Evolutionary conservation across 768 basidiomycete genomes (phyloP), one percentile per base, ranked within the genome.

Genomic region (Pholiota molesta): DNA sequence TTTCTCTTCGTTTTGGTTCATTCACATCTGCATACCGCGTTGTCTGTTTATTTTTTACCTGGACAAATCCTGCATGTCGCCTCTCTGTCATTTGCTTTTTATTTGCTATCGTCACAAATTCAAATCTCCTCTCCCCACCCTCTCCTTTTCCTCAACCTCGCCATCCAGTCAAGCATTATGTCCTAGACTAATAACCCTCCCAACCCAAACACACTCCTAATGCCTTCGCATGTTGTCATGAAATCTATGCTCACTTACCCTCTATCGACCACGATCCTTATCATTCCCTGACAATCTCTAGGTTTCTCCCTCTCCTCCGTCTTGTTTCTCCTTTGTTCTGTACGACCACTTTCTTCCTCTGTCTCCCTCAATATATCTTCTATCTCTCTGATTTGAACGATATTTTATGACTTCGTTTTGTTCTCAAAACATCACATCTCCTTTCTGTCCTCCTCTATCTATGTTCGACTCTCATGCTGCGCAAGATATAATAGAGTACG

Each of bases 21-120:
- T 65, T 64, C 67, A 55, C 64, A 66, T 68, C 60, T 65, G 60
- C 63, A 67, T 61, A 55, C 63, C 53, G 55, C 57, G 56, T 61
- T 68, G 58, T 63, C 62, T 65, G 54, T 57, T 61, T 65, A 57
- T 65, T 61, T 65, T 57, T 67, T 65, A 62, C 45, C 62, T 51
- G 63, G 64, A 63, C 62, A 61, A 57, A 62, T 66, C 64, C 61
- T 63, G 53, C 57, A 67, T 68, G 63, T 66, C 62, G 65, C 67
- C 56, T 64, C 55, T 71, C 57, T 71, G 56, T 65, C 65, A 65
- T 57, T 64, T 65, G 68, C 68, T 72, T 69, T 69, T 67, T 62
- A 68, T 68, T 66, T 72, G 71, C 71, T 72, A 65, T 72, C 69
- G 68, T 66, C 65, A 63, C 61, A 45, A 45, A 26, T 37, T 63